Percentiles rank a stretch among this genome's conserved stretches.
phyloP scores from a whole-genome alignment of 805 yeast species.

The Ogataea philodendri region DNA sequence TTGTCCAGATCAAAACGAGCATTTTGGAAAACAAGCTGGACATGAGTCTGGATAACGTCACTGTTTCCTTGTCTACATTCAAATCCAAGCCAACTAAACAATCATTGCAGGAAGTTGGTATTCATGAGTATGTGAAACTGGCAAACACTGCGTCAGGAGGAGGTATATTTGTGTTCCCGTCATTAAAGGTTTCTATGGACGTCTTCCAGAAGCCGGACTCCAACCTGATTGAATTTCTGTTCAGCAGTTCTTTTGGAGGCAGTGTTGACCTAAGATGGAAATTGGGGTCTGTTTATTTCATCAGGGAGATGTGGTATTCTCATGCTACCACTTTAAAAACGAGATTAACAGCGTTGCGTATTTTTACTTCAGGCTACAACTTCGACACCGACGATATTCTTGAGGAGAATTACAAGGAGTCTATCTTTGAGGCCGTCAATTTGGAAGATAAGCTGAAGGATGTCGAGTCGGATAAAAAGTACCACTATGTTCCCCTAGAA shows the following conservation, averaged over 20 bases:
- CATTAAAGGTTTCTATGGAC: conserved; percentile 70
- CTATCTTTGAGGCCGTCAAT: conserved; percentile 34
- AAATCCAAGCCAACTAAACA: conserved; percentile 52
- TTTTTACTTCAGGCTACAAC: conserved; percentile 30
- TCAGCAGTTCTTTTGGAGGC: conserved; percentile 77
- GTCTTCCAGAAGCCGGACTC: conserved; percentile 59
- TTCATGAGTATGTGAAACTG: conserved; percentile 53
- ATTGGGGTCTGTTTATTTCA: conserved; percentile 83
- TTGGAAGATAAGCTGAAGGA: conserved; percentile 45
- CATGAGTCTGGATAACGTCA: conserved; percentile 59
- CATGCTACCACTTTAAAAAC: conserved; percentile 73
- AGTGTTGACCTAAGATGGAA: conserved; percentile 93
- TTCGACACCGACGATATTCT: conserved; percentile 34
- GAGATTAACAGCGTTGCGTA: conserved; percentile 44
- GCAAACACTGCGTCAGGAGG: conserved; percentile 73
- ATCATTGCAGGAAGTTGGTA: conserved; percentile 37
- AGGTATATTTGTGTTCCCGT: conserved; percentile 74
- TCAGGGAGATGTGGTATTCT: conserved; percentile 88
- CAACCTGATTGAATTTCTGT: conserved; percentile 62
- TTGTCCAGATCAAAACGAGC: conserved; percentile 46
- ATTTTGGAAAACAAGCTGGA: conserved; percentile 55
- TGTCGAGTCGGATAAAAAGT: conserved; percentile 46
- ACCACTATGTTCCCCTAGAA: conserved; percentile 58
- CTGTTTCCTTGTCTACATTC: conserved; percentile 64
- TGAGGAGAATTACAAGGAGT: conserved; percentile 34